Evolutionary conservation across 2,329 filamentous ascomycete species (phyloP), one percentile per base, ranked within the genome.

Genomic region (Trichoderma guizhouense): DNA sequence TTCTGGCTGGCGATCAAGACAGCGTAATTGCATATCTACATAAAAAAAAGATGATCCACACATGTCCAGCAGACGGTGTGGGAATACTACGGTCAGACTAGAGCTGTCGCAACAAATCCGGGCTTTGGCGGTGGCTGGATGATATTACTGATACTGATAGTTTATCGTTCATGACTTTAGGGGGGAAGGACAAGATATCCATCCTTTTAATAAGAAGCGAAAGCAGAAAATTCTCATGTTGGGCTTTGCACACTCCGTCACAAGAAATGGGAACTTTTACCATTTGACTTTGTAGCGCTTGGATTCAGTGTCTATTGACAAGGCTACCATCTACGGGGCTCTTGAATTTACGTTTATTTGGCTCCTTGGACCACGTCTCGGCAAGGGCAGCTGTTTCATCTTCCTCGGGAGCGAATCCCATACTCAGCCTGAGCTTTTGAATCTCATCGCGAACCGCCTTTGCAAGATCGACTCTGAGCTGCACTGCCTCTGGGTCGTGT

Each of bases 391-490:
- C 87, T 75, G 92, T 91, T 0, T 92, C 90, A 76, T 97, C 93
- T 75, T 97, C 92, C 72, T 97, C 94, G n/a, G 76, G 75, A 1
- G 92, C 88, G 73, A 92, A 89, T 1, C 94, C 95, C 72, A 92
- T 83, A 58, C 86, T 86, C 74, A 89, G 86, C 73, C 95, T 87
- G 26, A 98, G 86, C 77, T 93, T 93, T 66, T 95, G 82, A 3
- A 99, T 91, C 79, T 97, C 92, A 70, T 92, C 87, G 63, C 96
- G 87, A 39, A 98, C 89, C 72, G 91, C 87, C 79, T 87, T 86
- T 2, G 95, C 94, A 63, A 95, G 93, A 80, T 97, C 93, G 69
- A 92, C 90, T 72, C 96, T 79, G 36, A 85, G 75, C 75, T 90
- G 87, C 68, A 92, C 87, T 0, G 93, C 95, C 81, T 98, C 94